A percentile compares a stretch with the other conserved stretches of the same genome.
These are phyloP conservation scores for Talaromyces wortmannii DNA, from an alignment of 495 filamentous ascomycete species.

Conservation along the genomic window DNA sequence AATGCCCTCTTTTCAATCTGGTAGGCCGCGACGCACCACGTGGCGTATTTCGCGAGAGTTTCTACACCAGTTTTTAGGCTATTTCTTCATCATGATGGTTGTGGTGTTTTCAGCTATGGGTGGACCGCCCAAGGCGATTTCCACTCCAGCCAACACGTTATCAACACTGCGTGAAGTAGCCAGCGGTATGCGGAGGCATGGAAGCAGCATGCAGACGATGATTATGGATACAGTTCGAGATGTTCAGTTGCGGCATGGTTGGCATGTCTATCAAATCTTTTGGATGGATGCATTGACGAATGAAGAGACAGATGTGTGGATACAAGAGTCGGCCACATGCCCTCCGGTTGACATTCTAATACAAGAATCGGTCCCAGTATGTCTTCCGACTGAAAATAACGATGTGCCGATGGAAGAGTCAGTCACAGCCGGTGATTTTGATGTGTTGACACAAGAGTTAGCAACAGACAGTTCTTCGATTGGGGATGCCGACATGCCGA, in stretches of 20 bases:
- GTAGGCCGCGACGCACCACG: not conserved
- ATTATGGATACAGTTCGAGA: no score
- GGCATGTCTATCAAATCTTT: no score
- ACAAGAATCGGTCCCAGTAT: no score
- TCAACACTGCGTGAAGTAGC: not conserved
- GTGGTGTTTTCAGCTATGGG: not conserved
- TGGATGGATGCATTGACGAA: no score
- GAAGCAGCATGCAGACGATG: no score
- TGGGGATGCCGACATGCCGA: not conserved
- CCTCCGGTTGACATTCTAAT: no score
- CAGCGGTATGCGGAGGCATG: no score
- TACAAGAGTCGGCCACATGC: no score
- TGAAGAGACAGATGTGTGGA: no score
- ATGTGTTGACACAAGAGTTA: not conserved
- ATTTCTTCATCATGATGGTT: not conserved
- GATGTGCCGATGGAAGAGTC: not conserved
- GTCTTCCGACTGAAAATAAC: no score
- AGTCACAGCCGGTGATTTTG: not conserved
- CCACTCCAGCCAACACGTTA: not conserved
- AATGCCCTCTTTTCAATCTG: not conserved
- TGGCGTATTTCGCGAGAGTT: not conserved
- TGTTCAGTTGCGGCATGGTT: no score
- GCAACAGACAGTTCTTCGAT: not conserved
- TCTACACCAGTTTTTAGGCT: not conserved
- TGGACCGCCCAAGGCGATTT: not conserved